Conservation (phyloP, 148 eudicot genomes). For the Agrostemma githago region DNA sequence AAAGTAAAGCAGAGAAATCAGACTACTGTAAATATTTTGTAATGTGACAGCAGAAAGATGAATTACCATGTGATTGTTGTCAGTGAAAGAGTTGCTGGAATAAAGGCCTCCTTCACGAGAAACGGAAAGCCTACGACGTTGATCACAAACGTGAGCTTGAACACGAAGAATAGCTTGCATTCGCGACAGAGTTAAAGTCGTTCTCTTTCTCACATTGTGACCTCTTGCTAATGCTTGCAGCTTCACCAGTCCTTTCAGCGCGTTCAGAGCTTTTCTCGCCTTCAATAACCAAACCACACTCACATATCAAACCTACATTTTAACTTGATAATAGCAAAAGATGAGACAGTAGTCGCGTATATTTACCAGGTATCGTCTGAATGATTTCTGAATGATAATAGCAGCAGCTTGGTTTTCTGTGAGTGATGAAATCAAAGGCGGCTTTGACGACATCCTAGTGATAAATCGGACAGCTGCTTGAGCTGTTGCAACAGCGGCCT, state of each 20-base stretch:
- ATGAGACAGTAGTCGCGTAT: neutral
- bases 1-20: neutral
- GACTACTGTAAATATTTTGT: neutral
- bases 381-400: conserved; percentile 49
- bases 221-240: conserved; percentile 89
- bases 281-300: conserved; percentile 18
- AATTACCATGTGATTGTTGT: conserved; percentile 13
- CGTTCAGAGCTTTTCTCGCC: conserved; percentile 81
- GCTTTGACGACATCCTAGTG: conserved; percentile 35
- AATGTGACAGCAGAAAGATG: neutral
- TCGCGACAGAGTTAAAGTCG: conserved; percentile 61
- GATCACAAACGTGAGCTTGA: conserved; percentile 57
- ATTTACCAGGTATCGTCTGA: conserved; percentile 78
- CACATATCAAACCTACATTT: neutral
- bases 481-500: conserved; percentile 70
- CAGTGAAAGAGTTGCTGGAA: conserved; percentile 27
- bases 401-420: conserved; percentile 46
- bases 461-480: conserved; percentile 66
- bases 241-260: conserved; percentile 79
- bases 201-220: conserved; percentile 68
- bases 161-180: conserved; percentile 72
- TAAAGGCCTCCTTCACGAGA: conserved; percentile 35
- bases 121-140: conserved; percentile 56
- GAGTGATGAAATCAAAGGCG: conserved; percentile 31
- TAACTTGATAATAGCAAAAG: neutral